Evolutionary conservation across 257 asterid genomes (phyloP).

Genomic region (Solanum pinnatisectum): DNA sequence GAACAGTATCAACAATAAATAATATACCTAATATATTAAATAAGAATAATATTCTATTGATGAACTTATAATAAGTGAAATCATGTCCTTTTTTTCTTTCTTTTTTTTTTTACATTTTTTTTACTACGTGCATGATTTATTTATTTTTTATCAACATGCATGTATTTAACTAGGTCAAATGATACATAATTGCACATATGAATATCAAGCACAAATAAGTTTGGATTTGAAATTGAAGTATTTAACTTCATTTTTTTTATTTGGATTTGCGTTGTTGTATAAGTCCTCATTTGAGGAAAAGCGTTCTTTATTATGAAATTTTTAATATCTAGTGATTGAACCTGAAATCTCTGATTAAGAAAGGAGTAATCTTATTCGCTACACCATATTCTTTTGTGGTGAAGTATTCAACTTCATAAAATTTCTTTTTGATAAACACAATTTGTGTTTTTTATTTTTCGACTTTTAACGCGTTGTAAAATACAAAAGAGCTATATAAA

Average conservation of each 20-base stretch:
- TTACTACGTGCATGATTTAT: not conserved
- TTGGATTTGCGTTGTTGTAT: not conserved
- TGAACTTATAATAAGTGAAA: not conserved
- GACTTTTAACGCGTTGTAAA: not conserved
- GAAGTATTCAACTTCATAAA: not conserved
- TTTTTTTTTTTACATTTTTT: not conserved
- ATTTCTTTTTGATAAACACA: not conserved
- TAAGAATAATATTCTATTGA: not conserved
- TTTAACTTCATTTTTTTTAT: not conserved
- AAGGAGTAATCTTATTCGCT: rapidly evolving
- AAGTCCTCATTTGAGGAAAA: too few species aligned
- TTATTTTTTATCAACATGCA: not conserved
- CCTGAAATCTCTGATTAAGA: rapidly evolving
- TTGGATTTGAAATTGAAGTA: not conserved
- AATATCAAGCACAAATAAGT: not conserved
- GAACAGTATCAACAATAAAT: too few species aligned
- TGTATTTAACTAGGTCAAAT: not conserved
- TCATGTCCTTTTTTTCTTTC: too few species aligned
- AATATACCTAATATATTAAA: too few species aligned
- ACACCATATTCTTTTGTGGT: rapidly evolving
- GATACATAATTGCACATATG: not conserved
- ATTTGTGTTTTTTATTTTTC: not conserved
- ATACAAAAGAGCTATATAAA: not conserved
- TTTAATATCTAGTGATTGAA: too few species aligned
- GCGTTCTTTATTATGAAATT: rapidly evolving